A percentile compares a stretch with the other conserved stretches of the same genome.
Conservation (phyloP, 2,329 filamentous ascomycete genomes). For the Neofusicoccum sp. region DNA sequence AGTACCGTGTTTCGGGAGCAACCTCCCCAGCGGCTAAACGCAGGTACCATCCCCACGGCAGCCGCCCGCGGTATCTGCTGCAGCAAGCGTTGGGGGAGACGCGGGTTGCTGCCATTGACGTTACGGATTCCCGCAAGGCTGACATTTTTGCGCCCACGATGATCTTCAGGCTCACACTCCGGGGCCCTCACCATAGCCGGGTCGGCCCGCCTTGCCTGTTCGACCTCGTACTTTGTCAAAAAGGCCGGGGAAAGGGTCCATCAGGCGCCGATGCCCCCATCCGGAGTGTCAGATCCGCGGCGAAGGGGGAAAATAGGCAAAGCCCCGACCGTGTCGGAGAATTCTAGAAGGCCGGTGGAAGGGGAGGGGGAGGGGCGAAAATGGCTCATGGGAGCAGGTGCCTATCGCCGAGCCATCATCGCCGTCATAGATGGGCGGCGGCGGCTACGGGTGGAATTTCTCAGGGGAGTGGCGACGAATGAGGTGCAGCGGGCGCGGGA, state of each 20-base stretch:
- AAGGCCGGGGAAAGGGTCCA: not conserved
- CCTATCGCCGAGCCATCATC: not conserved
- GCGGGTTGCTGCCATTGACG: not conserved
- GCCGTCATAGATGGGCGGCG: not conserved
- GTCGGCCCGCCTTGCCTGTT: slow-evolving; percentile 4
- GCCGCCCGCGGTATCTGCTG: not conserved
- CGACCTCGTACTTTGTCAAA: not conserved
- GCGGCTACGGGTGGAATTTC: not conserved
- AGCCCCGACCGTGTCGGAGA: not conserved
- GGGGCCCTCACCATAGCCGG: not conserved
- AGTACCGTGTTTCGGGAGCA: slow-evolving; percentile 6
- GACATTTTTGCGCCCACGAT: too few species aligned
- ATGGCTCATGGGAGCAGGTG: slow-evolving; percentile 5
- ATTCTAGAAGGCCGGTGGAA: slow-evolving; percentile 4
- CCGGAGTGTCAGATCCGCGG: not conserved
- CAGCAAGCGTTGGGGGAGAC: not conserved
- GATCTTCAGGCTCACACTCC: too few species aligned
- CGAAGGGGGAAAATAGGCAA: not conserved
- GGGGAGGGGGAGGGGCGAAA: not conserved
- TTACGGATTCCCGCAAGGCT: not conserved
- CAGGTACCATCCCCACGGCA: not conserved
- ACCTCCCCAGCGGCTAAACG: slow-evolving; percentile 5
- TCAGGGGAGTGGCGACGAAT: not conserved
- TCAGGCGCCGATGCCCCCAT: not conserved
- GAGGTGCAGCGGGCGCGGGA: slow-evolving; percentile 1